Evolutionary conservation across 352 stramenopile species (phyloP), one percentile per base, ranked within the genome.

Genomic region (Pythium sukuiense): DNA sequence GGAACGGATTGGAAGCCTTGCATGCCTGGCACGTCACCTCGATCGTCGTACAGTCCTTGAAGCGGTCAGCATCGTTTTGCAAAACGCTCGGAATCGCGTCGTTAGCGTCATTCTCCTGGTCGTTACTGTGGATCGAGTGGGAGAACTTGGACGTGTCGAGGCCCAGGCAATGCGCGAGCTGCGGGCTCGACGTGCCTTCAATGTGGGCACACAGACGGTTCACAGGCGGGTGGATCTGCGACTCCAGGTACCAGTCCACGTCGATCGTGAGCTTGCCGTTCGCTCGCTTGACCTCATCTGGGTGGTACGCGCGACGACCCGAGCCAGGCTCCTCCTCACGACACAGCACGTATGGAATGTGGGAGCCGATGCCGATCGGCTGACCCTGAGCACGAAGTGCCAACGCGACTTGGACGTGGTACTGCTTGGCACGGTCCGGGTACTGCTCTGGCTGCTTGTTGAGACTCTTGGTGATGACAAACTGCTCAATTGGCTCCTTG

Each of bases 391-490:
- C 90, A 59, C 98, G 78, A 81, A 99, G 94, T 52, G 88, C 92
- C 54, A 99, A 85, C 2, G 98, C 98, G 9, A 99, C 98, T 76
- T 98, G 92, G 2, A 99, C 89, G 76, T 99, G 98, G 63, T 92
- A 90, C 71, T 99, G 93, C 63, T 95, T 96, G 57, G 98, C 98
- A 20, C 85, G 88, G 85, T 99, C 97, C 5, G 97, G 96, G 66
- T 98, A 98, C 64, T 99, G 95, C 71, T 99, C 97, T 6, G 97
- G 97, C 63, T 97, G 90, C 71, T 99, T 99, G 88, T 99, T 99
- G 26, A 99, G 81, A 33, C 96, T 98, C 81, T 99, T 99, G 16
- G 97, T 99, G 69, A 99, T 99, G 24, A 99, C 88, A 75, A 98
- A 99, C 78, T 99, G 96, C 43, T 97, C 90, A 33, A 99, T 83